These are phyloP conservation scores for Vararia minispora DNA, from an alignment of 768 basidiomycete genomes.

Conservation along the genomic window DNA sequence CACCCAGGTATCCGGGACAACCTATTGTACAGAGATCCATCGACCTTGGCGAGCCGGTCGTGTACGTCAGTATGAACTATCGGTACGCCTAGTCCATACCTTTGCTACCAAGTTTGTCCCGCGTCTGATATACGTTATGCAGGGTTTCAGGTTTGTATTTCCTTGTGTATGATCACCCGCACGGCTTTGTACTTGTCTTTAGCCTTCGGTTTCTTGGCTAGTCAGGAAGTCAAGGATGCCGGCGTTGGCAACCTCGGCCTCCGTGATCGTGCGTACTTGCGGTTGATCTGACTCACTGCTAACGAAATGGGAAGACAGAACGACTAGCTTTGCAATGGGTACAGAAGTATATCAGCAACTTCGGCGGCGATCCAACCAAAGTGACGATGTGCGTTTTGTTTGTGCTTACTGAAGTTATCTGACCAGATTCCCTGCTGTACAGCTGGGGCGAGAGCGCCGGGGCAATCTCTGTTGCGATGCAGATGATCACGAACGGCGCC, in stretches of 20 bases:
- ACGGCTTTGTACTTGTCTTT: background rate
- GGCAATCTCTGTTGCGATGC: constrained; percentile 32
- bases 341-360: constrained; percentile 48
- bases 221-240: constrained; percentile 39
- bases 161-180: background rate
- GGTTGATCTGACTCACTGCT: background rate
- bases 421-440: background rate
- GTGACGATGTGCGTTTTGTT: constrained; percentile 38
- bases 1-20: no score
- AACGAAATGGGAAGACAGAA: constrained; percentile 23
- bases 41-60: constrained; percentile 12
- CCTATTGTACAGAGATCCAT: constrained; percentile 16
- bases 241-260: constrained; percentile 52
- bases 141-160: constrained; percentile 5
- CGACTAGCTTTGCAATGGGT: constrained; percentile 53
- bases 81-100: constrained; percentile 9
- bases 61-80: constrained; percentile 19
- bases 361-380: constrained; percentile 54
- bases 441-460: constrained; percentile 45
- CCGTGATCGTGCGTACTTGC: constrained; percentile 39
- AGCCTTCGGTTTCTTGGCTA: constrained; percentile 40
- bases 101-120: no score
- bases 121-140: background rate
- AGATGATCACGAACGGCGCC: constrained; percentile 30
- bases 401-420: constrained; percentile 1